phyloP scores from a whole-genome alignment of 176 grass and related monocot genomes.

The Olyra latifolia region DNA sequence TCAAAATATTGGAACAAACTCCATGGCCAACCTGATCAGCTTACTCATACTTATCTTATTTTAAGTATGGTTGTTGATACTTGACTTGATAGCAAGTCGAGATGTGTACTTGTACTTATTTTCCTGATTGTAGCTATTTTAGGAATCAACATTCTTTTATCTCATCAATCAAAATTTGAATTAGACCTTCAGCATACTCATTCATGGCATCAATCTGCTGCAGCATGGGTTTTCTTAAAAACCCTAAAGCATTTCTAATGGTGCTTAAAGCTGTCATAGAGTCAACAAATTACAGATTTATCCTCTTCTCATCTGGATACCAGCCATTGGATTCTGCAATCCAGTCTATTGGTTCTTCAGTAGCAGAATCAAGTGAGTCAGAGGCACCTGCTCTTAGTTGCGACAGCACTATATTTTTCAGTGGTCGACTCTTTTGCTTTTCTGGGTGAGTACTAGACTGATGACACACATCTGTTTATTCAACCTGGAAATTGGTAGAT shows the following conservation, averaged over 20 bases:
- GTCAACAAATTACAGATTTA: constrained; percentile 54
- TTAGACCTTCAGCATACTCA: not conserved
- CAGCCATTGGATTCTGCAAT: constrained; percentile 76
- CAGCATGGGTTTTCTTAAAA: constrained; percentile 97
- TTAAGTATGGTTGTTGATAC: not conserved
- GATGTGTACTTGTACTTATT: not conserved
- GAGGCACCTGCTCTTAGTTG: not conserved
- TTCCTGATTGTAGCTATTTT: not conserved
- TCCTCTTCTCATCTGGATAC: constrained; percentile 81
- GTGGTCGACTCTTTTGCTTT: constrained; percentile 68
- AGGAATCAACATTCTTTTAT: not conserved
- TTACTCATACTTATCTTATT: not conserved
- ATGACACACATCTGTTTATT: not conserved
- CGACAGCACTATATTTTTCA: constrained; percentile 65
- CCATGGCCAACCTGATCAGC: not conserved
- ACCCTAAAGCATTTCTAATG: constrained; percentile 72
- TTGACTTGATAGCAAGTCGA: not conserved
- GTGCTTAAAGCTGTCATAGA: constrained; percentile 72
- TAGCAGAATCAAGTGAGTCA: constrained; percentile 21
- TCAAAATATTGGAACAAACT: not conserved
- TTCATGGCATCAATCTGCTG: constrained; percentile 30
- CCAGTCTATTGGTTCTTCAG: constrained; percentile 47
- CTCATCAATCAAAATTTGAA: not conserved
- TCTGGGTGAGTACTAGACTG: constrained; percentile 59
- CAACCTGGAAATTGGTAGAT: not conserved